phyloP scores from a whole-genome alignment of 768 basidiomycete genomes.

The Pseudohyphozyma bogoriensis region DNA sequence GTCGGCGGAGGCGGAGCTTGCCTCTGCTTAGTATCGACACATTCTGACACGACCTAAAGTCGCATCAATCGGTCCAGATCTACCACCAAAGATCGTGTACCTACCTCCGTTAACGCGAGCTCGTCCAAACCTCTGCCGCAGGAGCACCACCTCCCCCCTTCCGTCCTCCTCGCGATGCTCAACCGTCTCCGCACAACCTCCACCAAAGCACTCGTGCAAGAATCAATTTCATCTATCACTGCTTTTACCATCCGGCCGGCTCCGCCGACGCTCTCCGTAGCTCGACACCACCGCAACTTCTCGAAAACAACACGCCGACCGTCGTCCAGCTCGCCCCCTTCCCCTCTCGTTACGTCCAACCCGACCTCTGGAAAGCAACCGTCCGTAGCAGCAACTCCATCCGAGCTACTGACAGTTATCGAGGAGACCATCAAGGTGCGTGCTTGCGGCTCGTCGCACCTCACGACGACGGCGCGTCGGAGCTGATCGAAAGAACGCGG shows the following conservation, averaged over 20 bases:
- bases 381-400: not conserved
- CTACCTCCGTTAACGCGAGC: too few species aligned
- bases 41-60: not conserved
- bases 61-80: not conserved
- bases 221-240: too few species aligned
- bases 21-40: not conserved
- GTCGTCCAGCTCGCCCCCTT: not conserved
- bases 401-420: constrained; percentile 36
- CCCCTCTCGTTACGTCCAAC: not conserved
- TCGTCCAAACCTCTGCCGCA: too few species aligned
- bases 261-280: too few species aligned
- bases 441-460: not conserved
- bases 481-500: not conserved
- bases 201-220: not conserved
- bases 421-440: constrained; percentile 63
- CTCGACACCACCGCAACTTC: too few species aligned
- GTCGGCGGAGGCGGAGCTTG: too few species aligned
- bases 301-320: too few species aligned
- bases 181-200: not conserved
- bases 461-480: too few species aligned
- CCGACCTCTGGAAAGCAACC: not conserved
- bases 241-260: too few species aligned
- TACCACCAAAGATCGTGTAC: too few species aligned
- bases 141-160: not conserved
- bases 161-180: not conserved